These are phyloP conservation scores for Sparassis latifolia DNA, from an alignment of 1,284 basidiomycete species.

Conservation along the genomic window DNA sequence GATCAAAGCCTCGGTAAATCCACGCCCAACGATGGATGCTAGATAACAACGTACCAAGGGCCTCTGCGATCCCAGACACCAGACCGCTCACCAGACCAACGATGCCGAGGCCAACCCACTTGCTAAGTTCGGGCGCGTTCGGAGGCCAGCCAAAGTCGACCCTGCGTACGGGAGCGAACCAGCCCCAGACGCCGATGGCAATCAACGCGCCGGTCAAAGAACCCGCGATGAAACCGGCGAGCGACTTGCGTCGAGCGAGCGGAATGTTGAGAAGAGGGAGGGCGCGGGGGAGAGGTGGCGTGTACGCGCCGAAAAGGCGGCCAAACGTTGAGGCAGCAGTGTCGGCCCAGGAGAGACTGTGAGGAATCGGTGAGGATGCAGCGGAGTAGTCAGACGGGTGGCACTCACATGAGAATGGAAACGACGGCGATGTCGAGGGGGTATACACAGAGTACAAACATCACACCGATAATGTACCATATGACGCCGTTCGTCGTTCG, in stretches of 20 bases:
- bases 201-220: conserved; percentile 71
- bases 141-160: conserved; percentile 43
- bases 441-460: conserved; percentile 74
- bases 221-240: conserved; percentile 88
- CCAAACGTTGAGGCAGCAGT: conserved; percentile 93
- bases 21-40: not conserved
- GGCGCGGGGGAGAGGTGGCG: conserved; percentile 67
- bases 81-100: conserved; percentile 65
- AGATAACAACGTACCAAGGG: conserved; percentile 70
- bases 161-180: conserved; percentile 41
- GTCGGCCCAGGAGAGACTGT: conserved; percentile 93
- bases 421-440: conserved; percentile 86
- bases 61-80: too few species aligned
- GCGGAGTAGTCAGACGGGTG: too few species aligned
- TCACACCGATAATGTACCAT: conserved; percentile 93
- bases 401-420: conserved; percentile 78
- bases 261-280: conserved; percentile 56
- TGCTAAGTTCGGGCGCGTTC: conserved; percentile 21
- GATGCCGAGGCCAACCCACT: conserved; percentile 48
- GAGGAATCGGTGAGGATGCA: conserved; percentile 4
- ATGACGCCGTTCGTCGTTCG: conserved; percentile 82
- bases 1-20: conserved; percentile 1
- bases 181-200: conserved; percentile 76
- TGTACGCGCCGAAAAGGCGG: conserved; percentile 74
- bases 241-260: conserved; percentile 78